phyloP scores from a whole-genome alignment of 192 early-diverging fungal species.

The Linnemannia hyalina region DNA sequence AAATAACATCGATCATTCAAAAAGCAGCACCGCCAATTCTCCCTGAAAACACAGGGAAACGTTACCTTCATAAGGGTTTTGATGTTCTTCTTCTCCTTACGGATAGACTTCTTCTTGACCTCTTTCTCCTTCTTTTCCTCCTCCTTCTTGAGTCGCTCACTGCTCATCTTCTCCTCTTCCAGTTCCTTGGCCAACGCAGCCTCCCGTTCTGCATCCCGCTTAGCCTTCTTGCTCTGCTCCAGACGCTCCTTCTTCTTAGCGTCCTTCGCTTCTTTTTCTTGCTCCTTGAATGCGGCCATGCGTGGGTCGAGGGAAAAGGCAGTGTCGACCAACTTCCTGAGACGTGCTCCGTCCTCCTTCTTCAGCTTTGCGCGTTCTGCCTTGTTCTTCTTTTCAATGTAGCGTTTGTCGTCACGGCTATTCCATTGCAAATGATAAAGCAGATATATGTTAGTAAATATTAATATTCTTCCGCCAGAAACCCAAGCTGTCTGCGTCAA shows the following conservation, averaged over 20 bases:
- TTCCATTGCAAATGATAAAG: neutral
- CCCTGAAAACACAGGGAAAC: neutral
- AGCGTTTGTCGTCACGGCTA: constrained; percentile 84
- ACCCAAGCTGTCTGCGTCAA: neutral
- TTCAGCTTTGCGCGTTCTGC: constrained; percentile 78
- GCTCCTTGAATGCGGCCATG: constrained; percentile 78
- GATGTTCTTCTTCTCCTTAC: constrained; percentile 84
- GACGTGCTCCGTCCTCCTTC: constrained; percentile 85
- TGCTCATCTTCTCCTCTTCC: constrained; percentile 59
- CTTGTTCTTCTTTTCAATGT: constrained; percentile 82
- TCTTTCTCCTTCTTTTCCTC: constrained; percentile 69
- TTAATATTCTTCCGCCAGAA: neutral
- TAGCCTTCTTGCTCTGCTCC: constrained; percentile 61
- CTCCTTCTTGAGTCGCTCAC: constrained; percentile 63
- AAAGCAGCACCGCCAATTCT: neutral
- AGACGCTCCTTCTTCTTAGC: constrained; percentile 74
- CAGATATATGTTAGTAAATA: neutral
- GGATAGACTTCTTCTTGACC: constrained; percentile 64
- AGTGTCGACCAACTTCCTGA: constrained; percentile 65
- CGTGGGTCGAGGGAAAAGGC: constrained; percentile 82
- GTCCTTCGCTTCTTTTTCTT: constrained; percentile 75
- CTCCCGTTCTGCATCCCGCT: constrained; percentile 43
- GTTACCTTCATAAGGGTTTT: constrained; percentile 64
- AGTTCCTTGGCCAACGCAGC: constrained; percentile 49
- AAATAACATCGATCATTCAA: neutral